Evolutionary conservation across 2,329 filamentous ascomycete species (phyloP), one percentile per base, ranked within the genome.

Genomic region (Sordariomycetes sp.): DNA sequence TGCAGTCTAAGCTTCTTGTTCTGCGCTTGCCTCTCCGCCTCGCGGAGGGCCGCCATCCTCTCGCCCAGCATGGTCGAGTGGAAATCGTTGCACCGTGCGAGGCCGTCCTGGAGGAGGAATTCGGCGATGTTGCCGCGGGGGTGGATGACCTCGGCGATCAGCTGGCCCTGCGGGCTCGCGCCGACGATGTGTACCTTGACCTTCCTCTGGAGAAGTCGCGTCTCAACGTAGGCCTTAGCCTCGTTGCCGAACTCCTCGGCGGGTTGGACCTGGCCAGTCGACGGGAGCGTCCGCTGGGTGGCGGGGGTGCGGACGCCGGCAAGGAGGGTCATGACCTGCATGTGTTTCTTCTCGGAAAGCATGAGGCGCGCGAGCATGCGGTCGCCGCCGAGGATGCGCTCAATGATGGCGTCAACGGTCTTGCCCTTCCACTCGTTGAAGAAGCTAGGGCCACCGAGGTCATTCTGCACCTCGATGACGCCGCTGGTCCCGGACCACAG

Each of bases 61-160:
- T 82, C 76, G 52, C 94, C 94, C 12, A 99, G 81, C 74, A 96
- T 78, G 45, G 90, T 95, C 1, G 92, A 95, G 74, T 99, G 94
- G 72, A 94, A 91, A 71, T 99, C 94, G 62, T 91, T 90, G 75
- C 92, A 97, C 65, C 90, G 82, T 48, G 92, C 94, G 58, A 97
- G 78, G 64, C 94, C 94, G 56, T 90, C 89, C 65, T 92, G 84
- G 52, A 99, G 82, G 51, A 99, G 72, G 70, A 95, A 95, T 62
- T 89, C 89, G 61, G 91, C 90, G 69, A 99, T 95, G 71, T 90
- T 96, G 61, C 94, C 94, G 60, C 86, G 83, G 32, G 91, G 91
- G 73, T 99, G 94, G 62, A 91, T 79, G 51, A 99, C 79, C 54
- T 84, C 84, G 58, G 88, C 94, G 57, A 99, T 84, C n/a, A 99